Percentiles rank a stretch among this genome's conserved stretches.
Conservation (phyloP, 1,284 basidiomycete species). For the Tylopilus sp. region DNA sequence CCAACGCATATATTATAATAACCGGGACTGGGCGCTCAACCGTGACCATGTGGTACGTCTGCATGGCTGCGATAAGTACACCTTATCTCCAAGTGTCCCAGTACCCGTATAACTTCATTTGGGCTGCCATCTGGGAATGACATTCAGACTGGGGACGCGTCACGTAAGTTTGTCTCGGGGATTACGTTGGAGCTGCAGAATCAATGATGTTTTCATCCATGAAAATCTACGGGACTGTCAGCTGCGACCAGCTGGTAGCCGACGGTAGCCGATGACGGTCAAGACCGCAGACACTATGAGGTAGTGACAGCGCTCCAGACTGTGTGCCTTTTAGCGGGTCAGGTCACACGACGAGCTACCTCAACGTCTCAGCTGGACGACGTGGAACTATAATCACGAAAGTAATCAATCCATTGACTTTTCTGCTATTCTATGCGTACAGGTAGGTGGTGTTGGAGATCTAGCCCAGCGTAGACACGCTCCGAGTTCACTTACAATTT, state of each 20-base stretch:
- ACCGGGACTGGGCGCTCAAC: not conserved
- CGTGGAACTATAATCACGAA: not conserved
- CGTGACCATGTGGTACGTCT: slow-evolving; percentile 7
- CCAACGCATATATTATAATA: not conserved
- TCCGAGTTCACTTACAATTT: too few species aligned
- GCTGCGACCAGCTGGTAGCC: too few species aligned
- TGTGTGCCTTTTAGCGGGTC: too few species aligned
- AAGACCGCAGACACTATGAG: too few species aligned
- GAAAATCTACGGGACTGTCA: too few species aligned
- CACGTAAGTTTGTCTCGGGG: too few species aligned
- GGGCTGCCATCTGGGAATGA: not conserved
- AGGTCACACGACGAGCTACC: not conserved
- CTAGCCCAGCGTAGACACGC: too few species aligned
- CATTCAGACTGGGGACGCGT: not conserved
- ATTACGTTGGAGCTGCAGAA: too few species aligned
- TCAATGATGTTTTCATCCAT: not conserved
- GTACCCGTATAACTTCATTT: not conserved
- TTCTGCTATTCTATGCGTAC: slow-evolving; percentile 2
- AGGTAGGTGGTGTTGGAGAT: not conserved
- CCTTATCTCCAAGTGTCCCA: not conserved
- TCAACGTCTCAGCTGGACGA: not conserved
- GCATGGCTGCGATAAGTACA: not conserved
- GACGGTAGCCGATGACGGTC: too few species aligned
- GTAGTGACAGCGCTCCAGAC: too few species aligned
- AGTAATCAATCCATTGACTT: not conserved